phyloP scores from a whole-genome alignment of 208 protist species.

The Entamoeba histolytica region DNA sequence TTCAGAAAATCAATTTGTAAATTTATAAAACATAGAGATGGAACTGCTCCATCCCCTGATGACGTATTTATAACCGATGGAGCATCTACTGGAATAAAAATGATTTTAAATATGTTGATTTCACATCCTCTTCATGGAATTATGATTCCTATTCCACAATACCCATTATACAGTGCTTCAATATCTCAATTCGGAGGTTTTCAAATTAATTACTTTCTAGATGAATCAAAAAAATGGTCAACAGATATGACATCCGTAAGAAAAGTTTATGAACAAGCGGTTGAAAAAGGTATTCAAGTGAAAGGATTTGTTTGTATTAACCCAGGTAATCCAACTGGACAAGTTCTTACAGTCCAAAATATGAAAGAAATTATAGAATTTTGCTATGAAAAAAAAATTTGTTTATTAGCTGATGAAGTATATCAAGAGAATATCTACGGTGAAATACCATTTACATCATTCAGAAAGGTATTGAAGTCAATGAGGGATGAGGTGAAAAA shows the following conservation, averaged over 20 bases:
- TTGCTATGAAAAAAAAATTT: constrained; percentile 43
- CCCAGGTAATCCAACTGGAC: constrained; percentile 91
- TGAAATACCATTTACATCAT: constrained; percentile 50
- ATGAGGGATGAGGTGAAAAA: constrained; percentile 33
- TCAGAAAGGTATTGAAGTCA: constrained; percentile 49
- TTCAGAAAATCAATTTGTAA: constrained; percentile 51
- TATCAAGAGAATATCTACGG: constrained; percentile 92
- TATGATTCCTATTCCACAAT: constrained; percentile 93
- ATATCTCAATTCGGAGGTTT: constrained; percentile 66
- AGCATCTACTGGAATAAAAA: constrained; percentile 62
- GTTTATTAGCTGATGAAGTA: constrained; percentile 90
- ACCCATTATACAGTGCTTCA: constrained; percentile 91
- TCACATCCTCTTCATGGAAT: constrained; percentile 21
- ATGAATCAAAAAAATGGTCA: constrained; percentile 63
- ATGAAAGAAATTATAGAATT: constrained; percentile 58
- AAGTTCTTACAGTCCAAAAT: constrained; percentile 45
- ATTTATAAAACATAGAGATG: constrained; percentile 73
- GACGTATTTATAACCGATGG: constrained; percentile 84
- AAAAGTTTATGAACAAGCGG: constrained; percentile 38
- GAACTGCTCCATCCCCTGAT: constrained; percentile 29
- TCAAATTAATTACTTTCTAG: constrained; percentile 67
- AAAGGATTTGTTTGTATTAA: constrained; percentile 87
- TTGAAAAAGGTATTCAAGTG: constrained; percentile 35
- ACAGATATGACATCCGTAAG: constrained; percentile 49
- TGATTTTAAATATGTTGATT: constrained; percentile 51